Base-by-base conservation (phyloP, 495 filamentous ascomycete genomes). In the Talaromyces thailandensis region DNA sequence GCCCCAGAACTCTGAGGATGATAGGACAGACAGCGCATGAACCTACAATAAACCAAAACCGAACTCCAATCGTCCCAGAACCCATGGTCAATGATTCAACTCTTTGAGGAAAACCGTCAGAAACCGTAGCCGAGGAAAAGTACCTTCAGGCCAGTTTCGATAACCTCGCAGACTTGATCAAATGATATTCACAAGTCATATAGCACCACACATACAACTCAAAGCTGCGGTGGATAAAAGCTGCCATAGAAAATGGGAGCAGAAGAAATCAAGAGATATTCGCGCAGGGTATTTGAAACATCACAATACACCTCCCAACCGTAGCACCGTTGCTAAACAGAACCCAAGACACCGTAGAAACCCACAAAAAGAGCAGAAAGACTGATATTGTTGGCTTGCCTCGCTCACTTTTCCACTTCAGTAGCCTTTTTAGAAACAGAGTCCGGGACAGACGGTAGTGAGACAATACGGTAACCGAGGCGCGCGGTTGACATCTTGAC, bases 401-500 rank as follows among this genome's bases (percentile, higher is more conserved):
- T 14, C 11, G 35, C 35, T 40, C 35, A 40, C 35, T 40, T 40
- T 16, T 40, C 35, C 4, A 40, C 14, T 16, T 40, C 16, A 4
- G 35, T 9, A 16, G 35, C 35, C 35, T 16, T 40, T 40, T 40
- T 40, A 40, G 35, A 12, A 12, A 40, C 14, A 16, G 14, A 16
- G 14, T 40, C 35, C 12, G 35, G 12, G 14, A 4, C 9, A 40
- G 35, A 9, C 14, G 35, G 35, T 16, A 40, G 14, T 40, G 35
- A 40, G 14, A 40, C 35, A 14, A 40, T 40, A 40, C 35, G 12
- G 35, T n/a, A 40, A 40, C 35, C 35, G 24, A 56, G 26, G 7
- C 21, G 18, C 37, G 66, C 64, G 0, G 63, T 24, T 4, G 53
- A 32, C 21, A 60, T 61, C 5, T 71, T 71, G 16, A 53, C 25